phyloP scores from a whole-genome alignment of 2,329 filamentous ascomycete species.

The Graphilbum ipis-grandicollis region DNA sequence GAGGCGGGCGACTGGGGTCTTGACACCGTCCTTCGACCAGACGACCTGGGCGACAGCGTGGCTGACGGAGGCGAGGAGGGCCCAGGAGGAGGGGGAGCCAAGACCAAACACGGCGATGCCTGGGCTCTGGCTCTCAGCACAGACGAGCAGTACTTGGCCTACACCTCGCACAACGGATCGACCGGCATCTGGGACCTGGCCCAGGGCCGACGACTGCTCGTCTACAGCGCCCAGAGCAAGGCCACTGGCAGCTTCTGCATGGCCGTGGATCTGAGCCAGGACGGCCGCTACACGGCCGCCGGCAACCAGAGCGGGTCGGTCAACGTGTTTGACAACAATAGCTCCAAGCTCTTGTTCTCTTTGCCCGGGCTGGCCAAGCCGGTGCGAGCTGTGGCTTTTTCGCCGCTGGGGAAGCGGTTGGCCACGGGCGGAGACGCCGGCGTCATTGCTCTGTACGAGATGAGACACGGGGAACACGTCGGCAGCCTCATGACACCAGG shows the following conservation, averaged over 20 bases:
- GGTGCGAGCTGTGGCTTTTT: conserved; percentile 74
- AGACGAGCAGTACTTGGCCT: conserved; percentile 71
- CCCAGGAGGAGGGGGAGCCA: not conserved
- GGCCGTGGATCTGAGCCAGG: conserved; percentile 61
- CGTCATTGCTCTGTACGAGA: conserved; percentile 83
- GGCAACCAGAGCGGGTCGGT: conserved; percentile 85
- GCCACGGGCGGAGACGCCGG: conserved; percentile 81
- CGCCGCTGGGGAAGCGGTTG: conserved; percentile 65
- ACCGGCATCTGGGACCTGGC: conserved; percentile 74
- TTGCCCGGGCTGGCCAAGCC: conserved; percentile 75
- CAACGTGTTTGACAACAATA: conserved; percentile 91
- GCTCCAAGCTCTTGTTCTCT: conserved; percentile 69
- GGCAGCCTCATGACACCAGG: conserved; percentile 47
- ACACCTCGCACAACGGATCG: conserved; percentile 71
- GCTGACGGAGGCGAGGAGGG: conserved; percentile 17
- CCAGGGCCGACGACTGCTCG: conserved; percentile 33
- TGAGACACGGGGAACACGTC: conserved; percentile 80
- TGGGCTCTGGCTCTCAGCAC: conserved; percentile 82
- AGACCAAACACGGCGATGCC: conserved; percentile 36
- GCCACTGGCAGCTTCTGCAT: conserved; percentile 56
- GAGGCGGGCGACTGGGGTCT: conserved; percentile 38
- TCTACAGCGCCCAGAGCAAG: conserved; percentile 52
- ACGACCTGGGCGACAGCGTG: conserved; percentile 9
- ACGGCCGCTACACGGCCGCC: conserved; percentile 75
- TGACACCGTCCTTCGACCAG: conserved; percentile 24